Evolutionary conservation across 768 basidiomycete genomes (phyloP).

Genomic region (Vishniacozyma victoriae): DNA sequence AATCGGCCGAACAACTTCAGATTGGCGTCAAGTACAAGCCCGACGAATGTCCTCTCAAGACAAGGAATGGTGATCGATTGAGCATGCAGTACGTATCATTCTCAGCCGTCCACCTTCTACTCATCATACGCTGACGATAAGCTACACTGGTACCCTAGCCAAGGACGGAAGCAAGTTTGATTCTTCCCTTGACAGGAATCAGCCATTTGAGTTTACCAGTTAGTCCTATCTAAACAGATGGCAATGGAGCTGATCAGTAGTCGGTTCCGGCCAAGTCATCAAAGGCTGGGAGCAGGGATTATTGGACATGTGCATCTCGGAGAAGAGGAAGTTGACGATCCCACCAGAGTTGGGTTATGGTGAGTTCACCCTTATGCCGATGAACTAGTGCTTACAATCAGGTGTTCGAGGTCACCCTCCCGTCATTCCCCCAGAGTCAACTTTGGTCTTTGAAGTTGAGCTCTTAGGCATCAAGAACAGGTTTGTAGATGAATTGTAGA

Average conservation of each 20-base stretch:
- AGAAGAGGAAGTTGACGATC: slow-evolving; percentile 84
- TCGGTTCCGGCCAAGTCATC: slow-evolving; percentile 47
- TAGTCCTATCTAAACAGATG: slow-evolving; percentile 7
- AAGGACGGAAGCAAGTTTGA: slow-evolving; percentile 78
- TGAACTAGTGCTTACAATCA: slow-evolving; percentile 6
- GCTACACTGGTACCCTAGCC: slow-evolving; percentile 74
- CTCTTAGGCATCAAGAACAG: slow-evolving; percentile 59
- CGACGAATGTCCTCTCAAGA: slow-evolving; percentile 41
- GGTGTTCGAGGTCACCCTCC: slow-evolving; percentile 61
- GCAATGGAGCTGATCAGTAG: slow-evolving; percentile 10
- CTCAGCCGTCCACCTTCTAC: background rate
- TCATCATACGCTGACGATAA: slow-evolving; percentile 7
- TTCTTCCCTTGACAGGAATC: slow-evolving; percentile 72
- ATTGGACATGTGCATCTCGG: slow-evolving; percentile 69
- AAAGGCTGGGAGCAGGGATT: slow-evolving; percentile 49
- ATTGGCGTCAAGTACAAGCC: slow-evolving; percentile 45
- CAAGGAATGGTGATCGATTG: slow-evolving; percentile 41
- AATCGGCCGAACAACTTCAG: slow-evolving; percentile 21
- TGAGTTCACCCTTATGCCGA: slow-evolving; percentile 48
- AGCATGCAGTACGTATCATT: slow-evolving; percentile 44
- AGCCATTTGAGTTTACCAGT: slow-evolving; percentile 68
- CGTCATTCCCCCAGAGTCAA: slow-evolving; percentile 71
- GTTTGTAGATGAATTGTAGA: slow-evolving; percentile 31
- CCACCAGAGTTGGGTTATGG: slow-evolving; percentile 76
- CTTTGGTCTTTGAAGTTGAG: slow-evolving; percentile 81